A percentile compares a stretch with the other conserved stretches of the same genome.
Conservation (phyloP, 2,329 filamentous ascomycete species). For the Colletotrichum sp. region DNA sequence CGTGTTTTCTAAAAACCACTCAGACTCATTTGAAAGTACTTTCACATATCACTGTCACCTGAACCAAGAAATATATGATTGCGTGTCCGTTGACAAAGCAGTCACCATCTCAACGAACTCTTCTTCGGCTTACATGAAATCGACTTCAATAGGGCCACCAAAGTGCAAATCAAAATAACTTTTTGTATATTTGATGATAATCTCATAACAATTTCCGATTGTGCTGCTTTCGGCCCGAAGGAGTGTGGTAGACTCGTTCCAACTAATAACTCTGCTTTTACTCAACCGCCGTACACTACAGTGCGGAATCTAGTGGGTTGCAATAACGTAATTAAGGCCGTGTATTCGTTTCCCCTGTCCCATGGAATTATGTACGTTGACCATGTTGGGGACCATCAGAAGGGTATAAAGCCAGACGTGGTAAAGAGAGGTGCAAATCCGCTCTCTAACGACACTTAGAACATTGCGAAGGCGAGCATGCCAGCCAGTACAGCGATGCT, state of each 20-base stretch:
- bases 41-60: too few relatives aligned
- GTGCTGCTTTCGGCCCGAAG: neutral
- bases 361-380: neutral
- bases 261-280: neutral
- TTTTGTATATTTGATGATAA: neutral
- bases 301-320: neutral
- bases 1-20: neutral
- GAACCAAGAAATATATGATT: too few relatives aligned
- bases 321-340: neutral
- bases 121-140: neutral
- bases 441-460: neutral
- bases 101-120: neutral
- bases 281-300: neutral
- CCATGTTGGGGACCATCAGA: neutral
- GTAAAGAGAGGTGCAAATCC: neutral
- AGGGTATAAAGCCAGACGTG: neutral
- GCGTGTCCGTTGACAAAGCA: neutral
- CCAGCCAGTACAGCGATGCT: constrained; percentile 9
- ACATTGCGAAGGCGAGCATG: constrained; percentile 16
- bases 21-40: neutral
- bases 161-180: neutral
- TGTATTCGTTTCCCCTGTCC: neutral
- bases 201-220: neutral
- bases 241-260: neutral
- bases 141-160: neutral